Evolutionary conservation across 331 rosid genomes (phyloP).

Genomic region (Saraca asoca): DNA sequence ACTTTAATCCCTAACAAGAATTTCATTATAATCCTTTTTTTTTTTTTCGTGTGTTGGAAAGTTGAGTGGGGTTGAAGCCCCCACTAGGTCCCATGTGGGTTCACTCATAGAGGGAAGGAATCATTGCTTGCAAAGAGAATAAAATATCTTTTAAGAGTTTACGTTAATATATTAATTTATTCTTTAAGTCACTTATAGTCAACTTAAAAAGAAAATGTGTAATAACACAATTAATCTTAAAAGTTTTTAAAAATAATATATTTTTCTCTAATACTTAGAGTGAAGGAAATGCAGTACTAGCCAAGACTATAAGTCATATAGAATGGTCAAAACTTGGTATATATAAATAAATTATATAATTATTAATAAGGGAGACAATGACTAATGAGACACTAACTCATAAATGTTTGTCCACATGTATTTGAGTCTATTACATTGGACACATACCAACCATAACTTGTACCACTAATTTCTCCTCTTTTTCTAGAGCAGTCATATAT

Average conservation of each 20-base stretch:
- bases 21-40: no score
- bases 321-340: not conserved
- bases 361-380: not conserved
- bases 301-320: no score
- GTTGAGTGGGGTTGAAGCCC: no score
- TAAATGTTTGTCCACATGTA: conserved; percentile 18
- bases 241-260: not conserved
- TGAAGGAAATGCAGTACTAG: not conserved
- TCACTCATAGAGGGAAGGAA: no score
- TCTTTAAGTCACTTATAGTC: no score
- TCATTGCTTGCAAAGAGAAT: conserved; percentile 16
- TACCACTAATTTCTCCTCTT: not conserved
- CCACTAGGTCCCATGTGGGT: no score
- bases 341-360: not conserved
- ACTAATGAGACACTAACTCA: not conserved
- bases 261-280: not conserved
- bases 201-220: no score
- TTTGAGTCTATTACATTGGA: conserved; percentile 6
- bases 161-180: no score
- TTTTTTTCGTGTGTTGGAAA: no score
- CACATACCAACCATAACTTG: not conserved
- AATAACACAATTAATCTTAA: not conserved
- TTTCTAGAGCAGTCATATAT: no score
- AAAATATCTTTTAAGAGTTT: not conserved
- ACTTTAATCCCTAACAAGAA: no score